Evolutionary conservation across 176 grass and related monocot species (phyloP), one percentile per base, ranked within the genome.

Genomic region (Aegilops longissima): DNA sequence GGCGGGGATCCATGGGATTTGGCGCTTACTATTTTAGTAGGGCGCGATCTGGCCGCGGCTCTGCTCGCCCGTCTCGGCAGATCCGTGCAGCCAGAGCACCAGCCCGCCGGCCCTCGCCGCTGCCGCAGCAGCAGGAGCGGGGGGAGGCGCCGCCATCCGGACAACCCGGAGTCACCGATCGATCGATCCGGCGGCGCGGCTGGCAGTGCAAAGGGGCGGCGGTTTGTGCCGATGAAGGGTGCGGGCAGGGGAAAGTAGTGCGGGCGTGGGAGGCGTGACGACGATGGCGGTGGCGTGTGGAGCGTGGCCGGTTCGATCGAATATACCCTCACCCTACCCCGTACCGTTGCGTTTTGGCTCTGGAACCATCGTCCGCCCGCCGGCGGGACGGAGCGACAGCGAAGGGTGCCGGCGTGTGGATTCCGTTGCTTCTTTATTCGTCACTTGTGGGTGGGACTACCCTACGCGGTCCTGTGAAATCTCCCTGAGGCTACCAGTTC

Each of bases 51-150:
- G 30, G 56, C 68, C 83, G 88, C 87, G 78, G 80, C 74, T 82
- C 13, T 68, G 83, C 9, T 78, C 83, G 70, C 93, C 88, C 29
- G 86, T 77, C 44, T 61, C 70, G 70, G 76, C 44, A 58, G 87
- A 86, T 34, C 90, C 93, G 88, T 95, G 93, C 61, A 95, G 90
- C 83, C 83, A 92, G 61, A 92, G 76, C 36, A 95, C 16, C 70
- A 84, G 77, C 52, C 88, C 89, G 68, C 81, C 70, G 12, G 33
- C 30, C 64, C 52, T 16, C 16, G 14, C 8, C 16, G 35, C 77
- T 1, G 56, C 12, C 4, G 69, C 4, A 8, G 47, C 47, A 16
- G 13, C 49, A 52, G 49, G 49, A 52, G 49, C 49, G 0, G 58
- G 40, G 59, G 59, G 78, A 44, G 78, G n/a, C 78, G 36, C 61